Conservation (phyloP, 768 basidiomycete species). For the Xerocomellus amylosporus region DNA sequence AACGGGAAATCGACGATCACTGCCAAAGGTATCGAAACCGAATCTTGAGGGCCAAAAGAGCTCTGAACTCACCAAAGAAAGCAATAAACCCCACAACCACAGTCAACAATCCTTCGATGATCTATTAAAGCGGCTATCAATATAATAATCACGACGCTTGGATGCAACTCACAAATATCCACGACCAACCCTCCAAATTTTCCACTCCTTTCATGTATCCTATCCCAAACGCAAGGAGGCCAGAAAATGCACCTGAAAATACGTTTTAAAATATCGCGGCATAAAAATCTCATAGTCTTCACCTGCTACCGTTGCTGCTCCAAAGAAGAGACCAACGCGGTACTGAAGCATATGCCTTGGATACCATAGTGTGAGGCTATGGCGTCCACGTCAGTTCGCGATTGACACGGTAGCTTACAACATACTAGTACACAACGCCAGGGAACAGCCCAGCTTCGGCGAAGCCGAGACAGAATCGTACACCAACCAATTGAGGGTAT, state of each 20-base stretch:
- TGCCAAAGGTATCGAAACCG: slow-evolving; percentile 16
- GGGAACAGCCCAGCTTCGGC: slow-evolving; percentile 73
- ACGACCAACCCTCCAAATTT: slow-evolving; percentile 57
- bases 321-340: slow-evolving; percentile 62
- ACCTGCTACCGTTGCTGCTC: slow-evolving; percentile 61
- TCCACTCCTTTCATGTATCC: slow-evolving; percentile 47
- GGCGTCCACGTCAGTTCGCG: neutral
- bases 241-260: slow-evolving; percentile 50
- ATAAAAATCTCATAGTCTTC: neutral
- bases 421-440: slow-evolving; percentile 71
- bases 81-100: slow-evolving; percentile 53
- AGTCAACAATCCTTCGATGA: slow-evolving; percentile 49
- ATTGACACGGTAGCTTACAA: neutral
- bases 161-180: slow-evolving; percentile 54
- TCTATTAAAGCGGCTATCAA: neutral
- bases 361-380: slow-evolving; percentile 66
- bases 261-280: neutral
- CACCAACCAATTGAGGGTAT: slow-evolving; percentile 59
- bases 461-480: slow-evolving; percentile 57
- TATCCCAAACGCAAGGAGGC: slow-evolving; percentile 55
- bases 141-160: neutral
- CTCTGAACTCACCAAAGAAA: slow-evolving; percentile 40
- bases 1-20: slow-evolving; percentile 53
- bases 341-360: slow-evolving; percentile 58
- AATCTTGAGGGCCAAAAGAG: neutral